phyloP scores from a whole-genome alignment of 257 asterid species.

The Ehretia macrophylla region DNA sequence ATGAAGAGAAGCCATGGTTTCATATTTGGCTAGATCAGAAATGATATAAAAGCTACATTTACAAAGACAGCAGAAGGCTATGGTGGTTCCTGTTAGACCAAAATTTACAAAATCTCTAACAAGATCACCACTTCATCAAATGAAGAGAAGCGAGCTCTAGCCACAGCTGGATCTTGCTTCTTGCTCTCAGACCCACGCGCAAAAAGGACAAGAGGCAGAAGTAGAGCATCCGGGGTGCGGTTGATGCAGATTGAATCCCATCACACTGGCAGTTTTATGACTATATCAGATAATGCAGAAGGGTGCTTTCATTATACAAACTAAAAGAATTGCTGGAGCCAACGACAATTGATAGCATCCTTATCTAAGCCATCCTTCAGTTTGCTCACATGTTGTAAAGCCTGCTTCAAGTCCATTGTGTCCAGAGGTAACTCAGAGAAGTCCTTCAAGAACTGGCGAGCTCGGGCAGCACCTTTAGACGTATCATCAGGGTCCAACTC shows the following conservation, averaged over 20 bases:
- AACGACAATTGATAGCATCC: constrained; percentile 51
- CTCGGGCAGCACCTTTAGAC: constrained; percentile 61
- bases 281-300: background rate
- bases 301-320: background rate
- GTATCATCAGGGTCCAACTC: constrained; percentile 54
- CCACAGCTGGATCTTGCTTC: too few species aligned
- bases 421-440: constrained; percentile 75
- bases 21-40: background rate
- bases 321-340: constrained; percentile 81
- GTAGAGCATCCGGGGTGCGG: too few species aligned
- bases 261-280: too few species aligned
- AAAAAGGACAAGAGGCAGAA: too few species aligned
- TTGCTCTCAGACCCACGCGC: too few species aligned
- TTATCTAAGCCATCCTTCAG: constrained; percentile 62
- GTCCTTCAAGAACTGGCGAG: constrained; percentile 72
- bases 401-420: constrained; percentile 59
- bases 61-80: background rate
- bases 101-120: background rate
- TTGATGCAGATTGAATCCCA: background rate
- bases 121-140: background rate
- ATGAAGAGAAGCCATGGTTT: too few species aligned
- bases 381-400: constrained; percentile 41
- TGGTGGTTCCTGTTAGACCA: background rate
- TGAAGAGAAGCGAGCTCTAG: too few species aligned
- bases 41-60: too few species aligned